Evolutionary conservation across 225 moss, liverwort and hornwort genomes (phyloP).

Genomic region (Bryoerythrophyllum caledonicum): DNA sequence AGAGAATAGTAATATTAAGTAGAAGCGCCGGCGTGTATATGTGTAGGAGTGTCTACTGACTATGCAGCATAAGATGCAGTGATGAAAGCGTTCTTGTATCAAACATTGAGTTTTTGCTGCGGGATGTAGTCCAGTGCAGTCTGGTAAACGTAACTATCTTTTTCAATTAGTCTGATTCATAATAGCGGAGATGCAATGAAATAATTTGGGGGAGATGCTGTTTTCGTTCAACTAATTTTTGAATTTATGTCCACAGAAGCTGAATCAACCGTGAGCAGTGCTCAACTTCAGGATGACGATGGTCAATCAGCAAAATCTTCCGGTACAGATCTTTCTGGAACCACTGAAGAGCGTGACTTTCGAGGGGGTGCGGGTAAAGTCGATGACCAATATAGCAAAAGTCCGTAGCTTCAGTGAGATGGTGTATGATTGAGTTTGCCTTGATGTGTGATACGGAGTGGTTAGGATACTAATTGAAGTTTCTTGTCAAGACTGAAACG

Average conservation of each 20-base stretch:
- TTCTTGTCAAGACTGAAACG: not conserved
- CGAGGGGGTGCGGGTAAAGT: slow-evolving; percentile 35
- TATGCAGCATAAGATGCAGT: not conserved
- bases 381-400: not conserved
- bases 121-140: not conserved
- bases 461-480: not conserved
- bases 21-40: not conserved
- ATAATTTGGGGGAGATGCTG: not conserved
- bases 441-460: not conserved
- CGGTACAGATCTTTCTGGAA: slow-evolving; percentile 36
- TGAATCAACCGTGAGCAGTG: slow-evolving; percentile 52
- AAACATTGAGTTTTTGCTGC: not conserved
- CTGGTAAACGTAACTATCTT: not conserved
- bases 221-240: not conserved
- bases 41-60: not conserved
- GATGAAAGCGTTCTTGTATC: not conserved
- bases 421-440: not conserved
- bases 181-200: not conserved
- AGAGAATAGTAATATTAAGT: not conserved
- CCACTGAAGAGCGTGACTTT: slow-evolving; percentile 38
- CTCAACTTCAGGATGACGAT: slow-evolving; percentile 50
- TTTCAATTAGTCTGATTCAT: not conserved
- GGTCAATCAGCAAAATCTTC: slow-evolving; percentile 38
- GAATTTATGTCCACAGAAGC: slow-evolving; percentile 33
- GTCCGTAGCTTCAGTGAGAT: slow-evolving; percentile 6